Evolutionary conservation across 805 yeast genomes (phyloP).

Genomic region (Candida sphagnicola): DNA sequence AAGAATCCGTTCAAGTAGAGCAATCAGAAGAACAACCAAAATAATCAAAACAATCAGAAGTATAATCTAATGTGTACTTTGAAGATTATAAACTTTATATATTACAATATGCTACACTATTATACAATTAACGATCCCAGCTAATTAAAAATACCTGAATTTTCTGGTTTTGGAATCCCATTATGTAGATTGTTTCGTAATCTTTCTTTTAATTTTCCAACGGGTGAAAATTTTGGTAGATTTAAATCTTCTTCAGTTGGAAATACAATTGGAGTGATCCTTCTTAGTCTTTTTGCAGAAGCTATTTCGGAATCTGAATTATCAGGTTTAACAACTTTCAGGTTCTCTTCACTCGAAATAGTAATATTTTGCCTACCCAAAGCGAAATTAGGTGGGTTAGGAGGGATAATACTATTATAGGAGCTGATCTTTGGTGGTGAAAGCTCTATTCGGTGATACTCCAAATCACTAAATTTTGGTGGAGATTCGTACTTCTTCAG

Average conservation of each 20-base stretch:
- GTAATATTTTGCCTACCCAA: neutral
- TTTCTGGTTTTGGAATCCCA: neutral
- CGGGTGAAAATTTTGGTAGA: constrained; percentile 29
- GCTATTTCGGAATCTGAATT: constrained; percentile 10
- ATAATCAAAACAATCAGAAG: neutral
- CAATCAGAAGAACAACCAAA: too few relatives aligned
- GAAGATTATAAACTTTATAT: constrained; percentile 1
- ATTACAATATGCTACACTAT: constrained; percentile 1
- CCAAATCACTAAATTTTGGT: neutral
- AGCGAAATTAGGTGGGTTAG: constrained; percentile 20
- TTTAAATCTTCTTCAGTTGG: constrained; percentile 25
- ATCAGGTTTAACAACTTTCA: constrained; percentile 1
- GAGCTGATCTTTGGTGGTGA: constrained; percentile 10
- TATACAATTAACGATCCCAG: too few relatives aligned
- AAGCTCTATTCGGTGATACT: neutral
- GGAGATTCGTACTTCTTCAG: neutral
- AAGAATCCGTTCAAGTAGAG: too few relatives aligned
- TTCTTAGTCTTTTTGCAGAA: constrained; percentile 30
- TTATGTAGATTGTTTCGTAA: constrained; percentile 5
- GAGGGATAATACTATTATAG: constrained; percentile 12
- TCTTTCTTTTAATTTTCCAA: constrained; percentile 24
- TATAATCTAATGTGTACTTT: neutral
- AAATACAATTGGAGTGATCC: constrained; percentile 33
- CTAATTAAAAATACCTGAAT: neutral
- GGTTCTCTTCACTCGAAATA: constrained; percentile 1